phyloP scores from a whole-genome alignment of 345 rosid species.

The Erysimum cheiranthoides region DNA sequence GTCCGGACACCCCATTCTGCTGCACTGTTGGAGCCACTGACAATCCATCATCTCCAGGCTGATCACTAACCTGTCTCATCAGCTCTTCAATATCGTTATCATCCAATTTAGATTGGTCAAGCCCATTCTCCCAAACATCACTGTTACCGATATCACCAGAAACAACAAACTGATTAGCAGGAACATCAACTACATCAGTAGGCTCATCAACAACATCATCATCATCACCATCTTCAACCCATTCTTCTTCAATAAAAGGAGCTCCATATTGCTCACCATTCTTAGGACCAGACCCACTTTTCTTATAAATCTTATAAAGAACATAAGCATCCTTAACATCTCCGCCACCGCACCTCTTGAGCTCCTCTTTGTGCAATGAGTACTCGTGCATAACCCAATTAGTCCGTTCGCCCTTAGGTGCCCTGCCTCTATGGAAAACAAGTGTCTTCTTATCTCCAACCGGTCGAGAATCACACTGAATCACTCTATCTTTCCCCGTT shows the following conservation, averaged over 20 bases:
- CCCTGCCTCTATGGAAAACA: conserved; percentile 81
- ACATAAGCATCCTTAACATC: conserved; percentile 73
- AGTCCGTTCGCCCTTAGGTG: conserved; percentile 81
- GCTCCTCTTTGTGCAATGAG: conserved; percentile 77
- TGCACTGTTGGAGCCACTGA: conserved; percentile 47
- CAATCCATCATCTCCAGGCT: conserved; percentile 30
- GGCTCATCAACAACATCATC: conserved; percentile 24
- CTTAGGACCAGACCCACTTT: conserved; percentile 97
- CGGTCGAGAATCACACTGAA: conserved; percentile 56
- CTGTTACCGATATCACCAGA: conserved; percentile 34
- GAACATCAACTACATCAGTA: conserved; percentile 30
- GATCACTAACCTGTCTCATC: conserved; percentile 50
- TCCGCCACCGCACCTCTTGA: conserved; percentile 65
- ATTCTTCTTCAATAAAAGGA: conserved; percentile 86
- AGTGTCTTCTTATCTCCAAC: conserved; percentile 91
- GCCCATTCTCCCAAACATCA: conserved; percentile 26
- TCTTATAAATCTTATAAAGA: conserved; percentile 81
- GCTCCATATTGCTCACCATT: conserved; percentile 98
- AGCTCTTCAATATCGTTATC: conserved; percentile 54
- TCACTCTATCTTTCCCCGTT: conserved; percentile 78
- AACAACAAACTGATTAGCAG: conserved; percentile 41
- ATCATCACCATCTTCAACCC: conserved; percentile 65
- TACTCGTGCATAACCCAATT: conserved; percentile 99
- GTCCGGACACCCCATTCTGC: conserved; percentile 49
- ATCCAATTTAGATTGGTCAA: conserved; percentile 40